phyloP scores from a whole-genome alignment of 306 rosid species.

The Cyclanthera cordifolia region DNA sequence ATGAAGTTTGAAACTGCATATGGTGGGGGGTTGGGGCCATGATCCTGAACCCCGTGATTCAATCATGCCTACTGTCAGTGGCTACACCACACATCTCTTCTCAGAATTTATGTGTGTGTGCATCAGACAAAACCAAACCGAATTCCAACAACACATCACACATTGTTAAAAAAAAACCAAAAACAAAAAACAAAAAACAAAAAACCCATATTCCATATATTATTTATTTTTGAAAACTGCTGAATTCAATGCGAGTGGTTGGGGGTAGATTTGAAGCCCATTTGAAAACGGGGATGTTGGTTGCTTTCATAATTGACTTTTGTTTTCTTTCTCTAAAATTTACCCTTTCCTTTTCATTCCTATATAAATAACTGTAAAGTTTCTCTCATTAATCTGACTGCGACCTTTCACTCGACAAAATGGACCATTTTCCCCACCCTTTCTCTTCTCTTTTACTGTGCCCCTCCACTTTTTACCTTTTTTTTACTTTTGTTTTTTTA shows the following conservation, averaged over 20 bases:
- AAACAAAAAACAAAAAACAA: not conserved
- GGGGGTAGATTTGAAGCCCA: slow-evolving; percentile 46
- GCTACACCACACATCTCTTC: not conserved
- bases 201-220: slow-evolving; percentile 3
- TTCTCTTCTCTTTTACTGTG: not conserved
- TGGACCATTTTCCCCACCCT: slow-evolving; percentile 29
- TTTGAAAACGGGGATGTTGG: slow-evolving; percentile 17
- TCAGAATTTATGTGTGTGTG: not conserved
- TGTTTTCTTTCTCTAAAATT: not conserved
- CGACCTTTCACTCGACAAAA: slow-evolving; percentile 87
- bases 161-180: too few species aligned
- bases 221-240: slow-evolving; percentile 14
- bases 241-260: slow-evolving; percentile 35
- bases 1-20: too few species aligned
- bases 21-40: too few species aligned
- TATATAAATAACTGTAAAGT: not conserved
- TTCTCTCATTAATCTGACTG: slow-evolving; percentile 31
- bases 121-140: slow-evolving; percentile 9
- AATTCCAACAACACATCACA: not conserved
- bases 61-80: slow-evolving; percentile 8
- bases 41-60: slow-evolving; percentile 12
- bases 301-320: slow-evolving; percentile 11
- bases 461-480: not conserved
- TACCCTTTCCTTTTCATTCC: too few species aligned
- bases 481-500: not conserved